phyloP scores from a whole-genome alignment of 2,329 filamentous ascomycete genomes.

The Hypomyces rosellus region DNA sequence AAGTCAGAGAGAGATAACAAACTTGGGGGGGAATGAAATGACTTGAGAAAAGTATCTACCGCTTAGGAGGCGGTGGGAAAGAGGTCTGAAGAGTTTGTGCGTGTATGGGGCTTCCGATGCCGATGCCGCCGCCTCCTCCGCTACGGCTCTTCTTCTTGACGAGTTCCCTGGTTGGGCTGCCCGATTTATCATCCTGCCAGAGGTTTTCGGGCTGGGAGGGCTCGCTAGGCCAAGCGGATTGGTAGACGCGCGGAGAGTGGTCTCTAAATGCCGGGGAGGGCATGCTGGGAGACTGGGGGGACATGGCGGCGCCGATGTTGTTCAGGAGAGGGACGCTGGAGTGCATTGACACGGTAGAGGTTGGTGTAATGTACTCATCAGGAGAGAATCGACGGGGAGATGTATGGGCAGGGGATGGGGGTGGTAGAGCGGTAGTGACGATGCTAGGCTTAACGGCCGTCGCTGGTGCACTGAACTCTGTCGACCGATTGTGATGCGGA shows the following conservation, averaged over 20 bases:
- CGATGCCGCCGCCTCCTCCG: not conserved
- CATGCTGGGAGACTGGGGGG: conserved; percentile 10
- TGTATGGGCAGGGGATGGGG: conserved; percentile 13
- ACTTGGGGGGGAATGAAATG: no score
- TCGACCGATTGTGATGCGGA: not conserved
- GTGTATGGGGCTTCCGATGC: conserved; percentile 6
- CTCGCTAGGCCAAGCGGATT: conserved; percentile 6
- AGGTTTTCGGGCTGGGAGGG: not conserved
- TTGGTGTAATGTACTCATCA: conserved; percentile 23
- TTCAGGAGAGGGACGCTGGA: conserved; percentile 31
- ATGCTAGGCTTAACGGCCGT: conserved; percentile 11
- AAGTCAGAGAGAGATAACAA: no score
- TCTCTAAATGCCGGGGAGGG: not conserved
- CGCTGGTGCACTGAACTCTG: not conserved
- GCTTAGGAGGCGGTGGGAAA: conserved; percentile 34
- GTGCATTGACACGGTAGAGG: conserved; percentile 26
- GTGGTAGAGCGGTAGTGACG: conserved; percentile 16
- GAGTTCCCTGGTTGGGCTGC: not conserved
- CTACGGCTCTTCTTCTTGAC: conserved; percentile 6
- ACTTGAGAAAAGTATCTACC: conserved; percentile 1
- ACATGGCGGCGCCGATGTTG: conserved; percentile 19
- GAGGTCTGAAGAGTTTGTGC: conserved; percentile 21
- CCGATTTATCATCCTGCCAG: conserved; percentile 5
- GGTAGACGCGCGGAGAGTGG: not conserved
- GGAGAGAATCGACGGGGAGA: conserved; percentile 10